Evolutionary conservation across 108 stramenopile genomes (phyloP).

Genomic region (Chaetoceros tenuissimus): DNA sequence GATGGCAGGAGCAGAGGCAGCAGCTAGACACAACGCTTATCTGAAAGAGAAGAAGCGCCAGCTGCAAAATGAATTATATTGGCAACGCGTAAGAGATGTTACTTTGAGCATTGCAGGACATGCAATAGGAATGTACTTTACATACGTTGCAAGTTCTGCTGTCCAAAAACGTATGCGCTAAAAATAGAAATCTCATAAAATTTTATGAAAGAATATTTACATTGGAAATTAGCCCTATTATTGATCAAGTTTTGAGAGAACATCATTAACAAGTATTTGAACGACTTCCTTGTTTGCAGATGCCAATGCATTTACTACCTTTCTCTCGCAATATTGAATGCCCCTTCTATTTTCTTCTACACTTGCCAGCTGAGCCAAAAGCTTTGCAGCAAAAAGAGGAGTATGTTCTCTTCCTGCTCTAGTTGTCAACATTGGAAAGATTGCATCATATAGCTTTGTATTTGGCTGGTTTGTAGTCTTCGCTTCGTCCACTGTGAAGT

Average conservation of each 20-base stretch:
- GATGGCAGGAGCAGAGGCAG: slow-evolving; percentile 28
- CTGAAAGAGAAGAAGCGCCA: slow-evolving; percentile 24
- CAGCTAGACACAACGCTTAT: slow-evolving; percentile 19
- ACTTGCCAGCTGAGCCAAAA: slow-evolving; percentile 50
- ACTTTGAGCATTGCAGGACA: slow-evolving; percentile 29
- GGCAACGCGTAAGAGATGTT: slow-evolving; percentile 28
- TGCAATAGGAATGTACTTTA: slow-evolving; percentile 30
- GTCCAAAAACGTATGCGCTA: slow-evolving; percentile 14
- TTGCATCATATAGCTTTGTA: slow-evolving; percentile 50
- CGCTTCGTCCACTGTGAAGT: background rate
- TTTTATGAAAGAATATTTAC: background rate
- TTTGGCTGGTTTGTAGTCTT: slow-evolving; percentile 6
- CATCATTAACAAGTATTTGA: background rate
- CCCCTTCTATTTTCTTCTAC: slow-evolving; percentile 41
- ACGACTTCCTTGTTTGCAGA: background rate
- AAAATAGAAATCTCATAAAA: background rate
- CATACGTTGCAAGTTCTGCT: slow-evolving; percentile 28
- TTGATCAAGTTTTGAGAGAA: background rate
- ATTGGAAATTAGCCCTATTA: background rate
- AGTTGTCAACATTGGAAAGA: slow-evolving; percentile 60
- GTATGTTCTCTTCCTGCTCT: slow-evolving; percentile 61
- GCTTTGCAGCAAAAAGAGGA: slow-evolving; percentile 40
- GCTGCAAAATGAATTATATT: slow-evolving; percentile 38
- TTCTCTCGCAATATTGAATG: slow-evolving; percentile 47
- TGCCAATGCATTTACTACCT: background rate